Evolutionary conservation across 2,329 filamentous ascomycete genomes (phyloP), one percentile per base, ranked within the genome.

Genomic region (Pseudopithomyces maydicus): DNA sequence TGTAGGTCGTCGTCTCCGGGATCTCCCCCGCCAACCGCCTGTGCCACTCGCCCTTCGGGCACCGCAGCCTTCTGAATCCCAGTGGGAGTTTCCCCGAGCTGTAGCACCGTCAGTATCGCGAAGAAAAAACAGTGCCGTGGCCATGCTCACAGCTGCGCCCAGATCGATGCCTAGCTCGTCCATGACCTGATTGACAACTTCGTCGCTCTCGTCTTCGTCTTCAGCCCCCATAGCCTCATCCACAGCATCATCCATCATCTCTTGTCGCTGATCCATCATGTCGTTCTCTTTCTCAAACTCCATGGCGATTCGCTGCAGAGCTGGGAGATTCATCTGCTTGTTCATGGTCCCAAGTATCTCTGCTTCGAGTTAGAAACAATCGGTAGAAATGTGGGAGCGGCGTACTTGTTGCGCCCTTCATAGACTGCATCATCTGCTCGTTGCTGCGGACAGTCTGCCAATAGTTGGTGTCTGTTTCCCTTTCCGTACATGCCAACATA

Each of bases 371-470:
- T 58, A 74, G 65, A 12, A 2, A 43, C 39, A 26, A 44, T 3
- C 6, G 32, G 2, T 3, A 12, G 29, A 22, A 39, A 42, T 7
- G n/a, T 2, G 10, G 17, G 7, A n/a, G 42, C 12, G 5, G 45
- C 67, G 32, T 65, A 74, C 73, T 57, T 1, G 95, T 98, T 4
- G 95, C 95, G 33, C 95, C 95, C 78, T 97, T 99, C 95, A 99
- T 98, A 8, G 93, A 95, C 78, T 97, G 92, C 93, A 97, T 97
- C 95, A 99, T 99, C 78, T 98, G 94, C 77, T 99, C 95, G 77
- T 99, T 99, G 65, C 93, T 97, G 63, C 95, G 88, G 63, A 98
- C 94, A 48, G 95, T 99, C 91, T 97, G 69, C 22, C 51, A 61
- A 38, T 55, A 57, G 50, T 74, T 26, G 71, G 63, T 42, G 42